A percentile compares a stretch with the other conserved stretches of the same genome.
phyloP scores from a whole-genome alignment of 2,329 filamentous ascomycete genomes.

The Colletotrichum tropicale region DNA sequence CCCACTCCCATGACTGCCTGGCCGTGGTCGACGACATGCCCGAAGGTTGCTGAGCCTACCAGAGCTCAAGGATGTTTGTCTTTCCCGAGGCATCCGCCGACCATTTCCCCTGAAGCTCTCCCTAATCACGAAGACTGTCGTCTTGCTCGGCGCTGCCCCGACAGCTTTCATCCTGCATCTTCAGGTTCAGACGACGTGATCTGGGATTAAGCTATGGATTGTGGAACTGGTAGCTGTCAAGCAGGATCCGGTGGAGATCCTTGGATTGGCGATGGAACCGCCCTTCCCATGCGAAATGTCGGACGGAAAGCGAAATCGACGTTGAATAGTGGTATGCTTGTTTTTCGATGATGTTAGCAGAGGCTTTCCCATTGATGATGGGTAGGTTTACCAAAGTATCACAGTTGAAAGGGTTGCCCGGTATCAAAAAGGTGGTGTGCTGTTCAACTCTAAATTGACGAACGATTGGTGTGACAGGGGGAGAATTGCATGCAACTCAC shows the following conservation, averaged over 20 bases:
- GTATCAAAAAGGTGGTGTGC: background rate
- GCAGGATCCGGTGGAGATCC: background rate
- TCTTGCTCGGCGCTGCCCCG: background rate
- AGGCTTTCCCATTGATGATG: background rate
- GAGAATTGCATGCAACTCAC: background rate
- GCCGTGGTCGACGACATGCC: background rate
- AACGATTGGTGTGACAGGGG: background rate
- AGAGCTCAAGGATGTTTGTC: background rate
- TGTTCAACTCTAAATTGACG: background rate
- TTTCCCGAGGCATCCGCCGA: background rate
- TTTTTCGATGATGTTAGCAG: background rate
- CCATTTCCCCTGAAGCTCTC: background rate
- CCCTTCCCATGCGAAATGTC: background rate
- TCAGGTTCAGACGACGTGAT: background rate
- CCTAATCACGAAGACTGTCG: background rate
- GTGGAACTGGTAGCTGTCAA: background rate
- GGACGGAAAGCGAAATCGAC: background rate
- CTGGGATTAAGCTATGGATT: background rate
- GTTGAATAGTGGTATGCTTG: background rate
- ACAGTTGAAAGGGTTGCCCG: background rate
- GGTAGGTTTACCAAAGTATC: background rate
- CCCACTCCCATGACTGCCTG: background rate
- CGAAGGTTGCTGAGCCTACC: background rate
- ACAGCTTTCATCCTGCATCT: background rate
- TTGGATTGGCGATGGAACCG: background rate